phyloP scores from a whole-genome alignment of 75 land plant species.

The Cryptomeria japonica region DNA sequence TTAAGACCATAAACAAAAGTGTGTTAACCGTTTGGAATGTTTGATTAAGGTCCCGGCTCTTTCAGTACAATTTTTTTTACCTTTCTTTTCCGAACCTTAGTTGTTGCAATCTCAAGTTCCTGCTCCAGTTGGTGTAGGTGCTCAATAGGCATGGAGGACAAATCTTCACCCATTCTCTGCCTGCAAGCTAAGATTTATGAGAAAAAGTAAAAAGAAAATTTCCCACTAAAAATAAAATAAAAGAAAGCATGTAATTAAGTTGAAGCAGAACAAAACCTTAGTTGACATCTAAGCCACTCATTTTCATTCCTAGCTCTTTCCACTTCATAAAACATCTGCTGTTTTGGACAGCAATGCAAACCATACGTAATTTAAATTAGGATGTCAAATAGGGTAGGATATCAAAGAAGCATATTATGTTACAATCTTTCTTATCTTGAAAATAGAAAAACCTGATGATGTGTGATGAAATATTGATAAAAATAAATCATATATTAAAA shows the following conservation, averaged over 20 bases:
- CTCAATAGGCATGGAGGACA: not conserved
- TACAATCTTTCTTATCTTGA: not conserved
- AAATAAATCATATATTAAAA: too few species aligned
- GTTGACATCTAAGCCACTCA: not conserved
- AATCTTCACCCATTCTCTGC: not conserved
- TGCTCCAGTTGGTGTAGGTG: not conserved
- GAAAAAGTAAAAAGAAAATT: not conserved
- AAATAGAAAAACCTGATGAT: too few species aligned
- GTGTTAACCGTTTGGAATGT: not conserved
- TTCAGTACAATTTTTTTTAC: not conserved
- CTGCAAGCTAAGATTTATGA: not conserved
- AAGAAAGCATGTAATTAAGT: not conserved
- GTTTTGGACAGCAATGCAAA: not conserved
- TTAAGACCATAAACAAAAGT: not conserved
- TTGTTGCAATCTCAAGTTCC: not conserved
- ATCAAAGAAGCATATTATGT: not conserved
- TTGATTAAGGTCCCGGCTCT: too few species aligned
- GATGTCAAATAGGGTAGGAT: not conserved
- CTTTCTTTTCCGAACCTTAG: slow-evolving; percentile 1
- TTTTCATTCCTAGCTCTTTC: not conserved
- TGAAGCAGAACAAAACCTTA: not conserved
- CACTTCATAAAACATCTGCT: not conserved
- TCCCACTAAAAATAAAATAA: not conserved
- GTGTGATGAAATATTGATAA: too few species aligned
- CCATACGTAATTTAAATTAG: not conserved